These are phyloP conservation scores for Mantamonas sphyraenae DNA, from an alignment of 78 protist genomes.

Conservation along the genomic window DNA sequence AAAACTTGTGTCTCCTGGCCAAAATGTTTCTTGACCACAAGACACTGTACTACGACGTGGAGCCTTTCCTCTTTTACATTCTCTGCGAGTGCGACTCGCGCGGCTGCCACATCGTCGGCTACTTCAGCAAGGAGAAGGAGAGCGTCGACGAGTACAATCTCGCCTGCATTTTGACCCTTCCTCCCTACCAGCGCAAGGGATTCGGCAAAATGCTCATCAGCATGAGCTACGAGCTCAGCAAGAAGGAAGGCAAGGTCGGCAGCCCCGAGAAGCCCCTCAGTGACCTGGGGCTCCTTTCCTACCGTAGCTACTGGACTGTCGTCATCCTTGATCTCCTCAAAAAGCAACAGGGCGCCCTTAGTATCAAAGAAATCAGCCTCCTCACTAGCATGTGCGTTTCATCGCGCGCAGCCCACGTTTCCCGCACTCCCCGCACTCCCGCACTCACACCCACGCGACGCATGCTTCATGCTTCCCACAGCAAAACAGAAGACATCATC, in stretches of 20 bases:
- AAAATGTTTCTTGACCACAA: conserved; percentile 94
- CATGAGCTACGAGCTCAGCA: conserved; percentile 79
- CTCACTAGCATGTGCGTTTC: background rate
- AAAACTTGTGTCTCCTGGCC: conserved; percentile 83
- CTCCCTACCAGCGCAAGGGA: conserved; percentile 90
- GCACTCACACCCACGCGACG: no score
- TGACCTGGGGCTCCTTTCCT: conserved; percentile 87
- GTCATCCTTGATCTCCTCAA: background rate
- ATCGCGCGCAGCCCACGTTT: no score
- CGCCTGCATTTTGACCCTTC: conserved; percentile 92
- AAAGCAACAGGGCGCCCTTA: background rate
- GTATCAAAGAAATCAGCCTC: background rate
- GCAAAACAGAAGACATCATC: background rate
- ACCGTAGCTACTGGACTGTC: conserved; percentile 73
- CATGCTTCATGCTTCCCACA: no score
- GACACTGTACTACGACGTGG: conserved; percentile 79
- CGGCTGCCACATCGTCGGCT: conserved; percentile 92
- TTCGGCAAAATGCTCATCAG: conserved; percentile 83
- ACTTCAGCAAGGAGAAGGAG: conserved; percentile 88
- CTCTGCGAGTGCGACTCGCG: conserved; percentile 70
- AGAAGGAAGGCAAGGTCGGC: conserved; percentile 80
- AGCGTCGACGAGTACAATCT: conserved; percentile 72
- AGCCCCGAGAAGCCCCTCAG: conserved; percentile 97
- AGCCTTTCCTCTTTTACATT: conserved; percentile 91
- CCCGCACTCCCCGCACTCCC: no score